Percentiles rank a stretch among this genome's conserved stretches.
Evolutionary conservation across 108 stramenopile species (phyloP).

Genomic region (Conticribra guillardii): DNA sequence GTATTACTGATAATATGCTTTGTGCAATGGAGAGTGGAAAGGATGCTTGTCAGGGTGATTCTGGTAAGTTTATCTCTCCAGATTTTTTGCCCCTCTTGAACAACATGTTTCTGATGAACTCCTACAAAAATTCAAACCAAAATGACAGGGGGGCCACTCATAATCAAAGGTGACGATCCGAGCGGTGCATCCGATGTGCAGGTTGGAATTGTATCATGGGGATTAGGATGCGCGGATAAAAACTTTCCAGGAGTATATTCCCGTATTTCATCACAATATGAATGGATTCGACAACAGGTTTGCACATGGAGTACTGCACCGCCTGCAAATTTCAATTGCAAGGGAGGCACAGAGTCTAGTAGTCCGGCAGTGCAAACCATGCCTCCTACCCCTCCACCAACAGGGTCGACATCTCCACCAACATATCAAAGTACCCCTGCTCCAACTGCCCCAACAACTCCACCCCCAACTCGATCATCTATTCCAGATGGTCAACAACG

Average conservation of each 20-base stretch:
- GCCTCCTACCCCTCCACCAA: conserved; percentile 12
- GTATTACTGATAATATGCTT: conserved; percentile 40
- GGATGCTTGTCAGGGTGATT: conserved; percentile 41
- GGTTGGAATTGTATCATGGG: conserved; percentile 54
- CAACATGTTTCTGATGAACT: no score
- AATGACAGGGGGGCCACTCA: conserved; percentile 25
- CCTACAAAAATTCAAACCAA: not conserved
- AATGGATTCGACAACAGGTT: conserved; percentile 59
- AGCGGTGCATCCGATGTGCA: conserved; percentile 37
- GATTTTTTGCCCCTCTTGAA: no score
- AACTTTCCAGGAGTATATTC: conserved; percentile 56
- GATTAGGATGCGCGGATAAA: conserved; percentile 34
- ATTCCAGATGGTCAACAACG: conserved; percentile 42
- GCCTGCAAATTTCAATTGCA: conserved; percentile 55
- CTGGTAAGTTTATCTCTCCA: not conserved
- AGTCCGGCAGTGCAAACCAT: not conserved
- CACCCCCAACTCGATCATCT: conserved; percentile 29
- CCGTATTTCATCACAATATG: conserved; percentile 24
- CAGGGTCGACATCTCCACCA: not conserved
- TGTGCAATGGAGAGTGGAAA: conserved; percentile 32
- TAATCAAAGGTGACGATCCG: conserved; percentile 13
- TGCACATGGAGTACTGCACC: conserved; percentile 52
- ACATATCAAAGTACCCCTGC: not conserved
- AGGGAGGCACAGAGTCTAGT: no score
- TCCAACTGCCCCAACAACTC: not conserved